These are phyloP conservation scores for Albatrellus sp. DNA, from an alignment of 1,284 basidiomycete species.

Conservation along the genomic window DNA sequence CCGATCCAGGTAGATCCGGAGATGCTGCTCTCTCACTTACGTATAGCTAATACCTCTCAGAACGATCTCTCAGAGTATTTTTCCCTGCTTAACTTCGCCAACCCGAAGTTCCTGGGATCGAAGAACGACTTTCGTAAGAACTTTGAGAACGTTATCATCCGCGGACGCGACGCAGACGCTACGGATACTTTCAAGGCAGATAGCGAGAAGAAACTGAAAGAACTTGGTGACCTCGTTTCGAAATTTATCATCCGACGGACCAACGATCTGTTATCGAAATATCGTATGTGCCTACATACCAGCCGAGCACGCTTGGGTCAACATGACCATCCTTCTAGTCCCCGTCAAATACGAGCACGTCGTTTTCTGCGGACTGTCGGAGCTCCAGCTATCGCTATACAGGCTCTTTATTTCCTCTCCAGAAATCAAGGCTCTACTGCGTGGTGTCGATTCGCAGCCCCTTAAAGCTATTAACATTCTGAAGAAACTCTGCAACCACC, in stretches of 20 bases:
- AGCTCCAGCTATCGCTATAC: conserved; percentile 86
- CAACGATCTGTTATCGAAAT: conserved; percentile 96
- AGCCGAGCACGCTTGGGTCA: conserved; percentile 5
- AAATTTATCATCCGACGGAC: conserved; percentile 97
- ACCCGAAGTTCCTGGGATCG: conserved; percentile 89
- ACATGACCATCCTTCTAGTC: conserved; percentile 37
- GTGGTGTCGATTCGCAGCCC: conserved; percentile 88
- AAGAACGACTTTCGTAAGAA: conserved; percentile 94
- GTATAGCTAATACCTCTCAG: conserved; percentile 27
- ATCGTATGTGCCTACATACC: conserved; percentile 45
- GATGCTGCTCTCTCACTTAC: conserved; percentile 1
- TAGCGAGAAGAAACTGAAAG: conserved; percentile 87
- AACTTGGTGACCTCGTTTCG: conserved; percentile 82
- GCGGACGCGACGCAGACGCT: conserved; percentile 88
- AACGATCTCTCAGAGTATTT: conserved; percentile 98
- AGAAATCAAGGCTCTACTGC: conserved; percentile 84
- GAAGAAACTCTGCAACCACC: conserved; percentile 98
- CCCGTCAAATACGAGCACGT: conserved; percentile 99
- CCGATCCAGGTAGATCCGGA: conserved; percentile 66
- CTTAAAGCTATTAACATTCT: conserved; percentile 95
- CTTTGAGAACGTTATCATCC: conserved; percentile 90
- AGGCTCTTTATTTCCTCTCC: conserved; percentile 90
- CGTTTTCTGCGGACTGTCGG: conserved; percentile 88
- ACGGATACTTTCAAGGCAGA: conserved; percentile 72
- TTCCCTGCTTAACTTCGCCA: conserved; percentile 92